phyloP scores from a whole-genome alignment of 2,329 filamentous ascomycete genomes.

The Clarireedia sp. region DNA sequence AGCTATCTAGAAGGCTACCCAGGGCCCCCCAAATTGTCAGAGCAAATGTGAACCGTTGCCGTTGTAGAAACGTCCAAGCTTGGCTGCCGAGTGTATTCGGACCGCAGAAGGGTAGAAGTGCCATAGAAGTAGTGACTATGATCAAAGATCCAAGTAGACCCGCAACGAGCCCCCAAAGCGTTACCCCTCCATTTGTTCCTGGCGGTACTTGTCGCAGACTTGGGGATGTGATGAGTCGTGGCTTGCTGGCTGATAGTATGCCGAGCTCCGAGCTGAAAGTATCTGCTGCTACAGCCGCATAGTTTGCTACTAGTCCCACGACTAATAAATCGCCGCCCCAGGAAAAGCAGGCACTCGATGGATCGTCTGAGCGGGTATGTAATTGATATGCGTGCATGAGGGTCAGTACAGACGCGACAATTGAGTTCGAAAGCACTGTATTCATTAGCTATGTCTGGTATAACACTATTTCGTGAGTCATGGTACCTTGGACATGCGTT shows the following conservation, averaged over 20 bases:
- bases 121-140: constrained; percentile 54
- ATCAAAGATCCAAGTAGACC: constrained; percentile 65
- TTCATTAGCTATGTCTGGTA: constrained; percentile 11
- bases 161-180: constrained; percentile 61
- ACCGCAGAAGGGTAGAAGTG: constrained; percentile 62
- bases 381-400: constrained; percentile 55
- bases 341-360: constrained; percentile 40
- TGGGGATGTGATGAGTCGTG: constrained; percentile 78
- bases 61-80: constrained; percentile 48
- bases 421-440: constrained; percentile 74
- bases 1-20: constrained; percentile 79
- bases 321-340: constrained; percentile 57
- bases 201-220: constrained; percentile 70
- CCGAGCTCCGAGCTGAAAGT: constrained; percentile 94
- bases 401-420: constrained; percentile 60
- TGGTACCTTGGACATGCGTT: constrained; percentile 68
- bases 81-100: constrained; percentile 21
- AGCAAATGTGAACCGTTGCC: constrained; percentile 38
- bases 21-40: constrained; percentile 66
- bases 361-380: constrained; percentile 34
- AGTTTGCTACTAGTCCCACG: constrained; percentile 67
- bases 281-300: constrained; percentile 85
- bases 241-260: constrained; percentile 68
- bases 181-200: constrained; percentile 92
- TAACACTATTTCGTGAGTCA: not conserved